phyloP scores from a whole-genome alignment of 805 yeast genomes.

The Lipomyces orientalis region DNA sequence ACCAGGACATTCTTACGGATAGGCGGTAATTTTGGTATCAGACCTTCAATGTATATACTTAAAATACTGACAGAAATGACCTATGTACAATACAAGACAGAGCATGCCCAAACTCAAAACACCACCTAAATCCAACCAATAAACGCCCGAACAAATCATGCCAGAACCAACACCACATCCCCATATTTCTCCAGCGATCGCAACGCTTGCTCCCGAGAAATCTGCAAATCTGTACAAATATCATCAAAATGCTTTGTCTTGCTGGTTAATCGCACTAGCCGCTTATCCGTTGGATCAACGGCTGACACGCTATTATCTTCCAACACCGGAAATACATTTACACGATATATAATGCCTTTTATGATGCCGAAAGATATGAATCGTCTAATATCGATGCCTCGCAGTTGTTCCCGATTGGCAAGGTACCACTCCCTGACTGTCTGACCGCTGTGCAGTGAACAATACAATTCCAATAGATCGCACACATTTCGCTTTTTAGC shows the following conservation, averaged over 20 bases:
- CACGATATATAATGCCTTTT: slow-evolving; percentile 80
- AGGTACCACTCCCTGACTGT: slow-evolving; percentile 81
- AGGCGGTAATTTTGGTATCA: neutral
- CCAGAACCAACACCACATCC: slow-evolving; percentile 28
- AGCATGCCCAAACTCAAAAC: neutral
- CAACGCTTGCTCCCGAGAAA: slow-evolving; percentile 25
- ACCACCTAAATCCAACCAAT: neutral
- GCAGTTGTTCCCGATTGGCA: slow-evolving; percentile 62
- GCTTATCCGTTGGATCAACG: slow-evolving; percentile 7
- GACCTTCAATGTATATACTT: neutral
- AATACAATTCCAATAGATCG: slow-evolving; percentile 72
- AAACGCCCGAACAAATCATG: slow-evolving; percentile 6
- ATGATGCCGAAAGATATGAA: slow-evolving; percentile 86
- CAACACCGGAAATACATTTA: slow-evolving; percentile 74
- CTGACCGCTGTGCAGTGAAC: slow-evolving; percentile 78
- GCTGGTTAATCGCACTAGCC: slow-evolving; percentile 11
- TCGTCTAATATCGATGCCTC: slow-evolving; percentile 78
- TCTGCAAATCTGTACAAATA: slow-evolving; percentile 70
- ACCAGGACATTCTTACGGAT: neutral
- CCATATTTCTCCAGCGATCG: slow-evolving; percentile 24
- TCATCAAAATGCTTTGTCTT: slow-evolving; percentile 44
- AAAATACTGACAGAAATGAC: neutral
- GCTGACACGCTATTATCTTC: slow-evolving; percentile 31
- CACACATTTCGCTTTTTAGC: slow-evolving; percentile 50
- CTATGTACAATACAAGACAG: neutral